phyloP scores from a whole-genome alignment of 1,284 basidiomycete species.

The Trichosporon sp. region DNA sequence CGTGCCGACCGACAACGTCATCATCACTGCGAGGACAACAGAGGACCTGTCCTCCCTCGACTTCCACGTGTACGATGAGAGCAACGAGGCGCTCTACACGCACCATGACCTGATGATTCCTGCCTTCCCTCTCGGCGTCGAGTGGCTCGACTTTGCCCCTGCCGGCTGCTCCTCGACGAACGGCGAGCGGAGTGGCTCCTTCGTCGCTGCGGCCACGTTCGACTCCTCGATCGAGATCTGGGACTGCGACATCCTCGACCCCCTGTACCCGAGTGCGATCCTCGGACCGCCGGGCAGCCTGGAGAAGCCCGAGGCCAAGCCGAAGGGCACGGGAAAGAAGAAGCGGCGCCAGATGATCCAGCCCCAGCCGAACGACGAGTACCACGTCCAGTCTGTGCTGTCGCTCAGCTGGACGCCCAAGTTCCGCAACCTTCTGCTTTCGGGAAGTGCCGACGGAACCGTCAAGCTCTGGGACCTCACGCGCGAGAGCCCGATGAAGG shows the following conservation, averaged over 20 bases:
- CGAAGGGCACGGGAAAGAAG: slow-evolving; percentile 85
- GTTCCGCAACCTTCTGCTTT: slow-evolving; percentile 87
- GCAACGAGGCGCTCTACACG: slow-evolving; percentile 88
- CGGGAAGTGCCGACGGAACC: slow-evolving; percentile 89
- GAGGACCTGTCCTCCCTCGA: slow-evolving; percentile 96
- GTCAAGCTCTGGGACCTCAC: slow-evolving; percentile 98
- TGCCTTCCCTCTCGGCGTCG: slow-evolving; percentile 95
- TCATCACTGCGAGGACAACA: slow-evolving; percentile 92
- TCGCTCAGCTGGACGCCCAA: slow-evolving; percentile 87
- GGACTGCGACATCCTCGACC: slow-evolving; percentile 91
- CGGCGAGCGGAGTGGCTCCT: slow-evolving; percentile 68
- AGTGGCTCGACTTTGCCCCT: slow-evolving; percentile 91
- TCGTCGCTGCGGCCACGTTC: slow-evolving; percentile 93
- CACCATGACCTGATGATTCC: slow-evolving; percentile 99
- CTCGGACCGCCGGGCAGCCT: slow-evolving; percentile 71
- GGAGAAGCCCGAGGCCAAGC: slow-evolving; percentile 75
- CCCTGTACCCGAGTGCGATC: slow-evolving; percentile 89
- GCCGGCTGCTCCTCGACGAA: slow-evolving; percentile 35
- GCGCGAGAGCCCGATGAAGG: slow-evolving; percentile 63
- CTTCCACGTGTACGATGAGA: slow-evolving; percentile 90
- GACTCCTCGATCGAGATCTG: slow-evolving; percentile 99
- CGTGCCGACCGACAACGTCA: slow-evolving; percentile 84
- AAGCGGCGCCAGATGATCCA: slow-evolving; percentile 87
- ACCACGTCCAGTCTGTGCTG: slow-evolving; percentile 94
- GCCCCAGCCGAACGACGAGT: slow-evolving; percentile 66